Evolutionary conservation across 768 basidiomycete genomes (phyloP).

Genomic region (Lentinula lateritia): DNA sequence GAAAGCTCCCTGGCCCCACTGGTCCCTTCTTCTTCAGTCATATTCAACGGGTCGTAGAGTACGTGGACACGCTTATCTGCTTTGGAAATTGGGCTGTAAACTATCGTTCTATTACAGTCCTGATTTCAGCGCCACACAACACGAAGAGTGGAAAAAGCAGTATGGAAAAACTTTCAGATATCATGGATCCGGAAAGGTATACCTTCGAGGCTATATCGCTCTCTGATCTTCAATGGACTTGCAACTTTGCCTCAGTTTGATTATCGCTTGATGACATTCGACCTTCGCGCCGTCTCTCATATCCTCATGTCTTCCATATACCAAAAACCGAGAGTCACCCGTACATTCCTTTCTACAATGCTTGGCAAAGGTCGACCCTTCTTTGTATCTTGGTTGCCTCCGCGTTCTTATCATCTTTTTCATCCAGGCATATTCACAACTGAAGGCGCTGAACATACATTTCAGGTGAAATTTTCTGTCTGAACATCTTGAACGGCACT

Average conservation of each 20-base stretch:
- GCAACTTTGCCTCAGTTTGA: slow-evolving; percentile 33
- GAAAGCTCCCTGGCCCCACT: slow-evolving; percentile 41
- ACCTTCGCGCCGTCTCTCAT: slow-evolving; percentile 42
- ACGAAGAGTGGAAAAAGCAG: slow-evolving; percentile 36
- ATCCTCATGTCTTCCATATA: slow-evolving; percentile 42
- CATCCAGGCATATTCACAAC: slow-evolving; percentile 42
- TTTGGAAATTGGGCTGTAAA: background rate
- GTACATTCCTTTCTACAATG: slow-evolving; percentile 37
- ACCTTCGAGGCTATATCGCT: background rate
- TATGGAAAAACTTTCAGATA: slow-evolving; percentile 50
- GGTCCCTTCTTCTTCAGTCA: slow-evolving; percentile 37
- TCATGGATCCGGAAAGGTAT: slow-evolving; percentile 48
- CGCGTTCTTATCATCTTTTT: background rate
- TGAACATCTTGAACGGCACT: background rate
- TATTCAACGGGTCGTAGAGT: slow-evolving; percentile 42
- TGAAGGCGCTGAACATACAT: slow-evolving; percentile 45
- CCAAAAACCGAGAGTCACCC: slow-evolving; percentile 56
- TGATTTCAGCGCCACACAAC: slow-evolving; percentile 29
- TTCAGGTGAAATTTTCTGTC: slow-evolving; percentile 23
- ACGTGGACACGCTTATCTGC: slow-evolving; percentile 14
- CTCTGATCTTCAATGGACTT: too few species aligned
- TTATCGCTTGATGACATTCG: slow-evolving; percentile 48
- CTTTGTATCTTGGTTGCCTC: background rate
- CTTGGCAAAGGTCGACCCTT: slow-evolving; percentile 38
- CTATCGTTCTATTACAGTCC: slow-evolving; percentile 28